These are phyloP conservation scores for Boletus reticulatus DNA, from an alignment of 768 basidiomycete species.

Conservation along the genomic window DNA sequence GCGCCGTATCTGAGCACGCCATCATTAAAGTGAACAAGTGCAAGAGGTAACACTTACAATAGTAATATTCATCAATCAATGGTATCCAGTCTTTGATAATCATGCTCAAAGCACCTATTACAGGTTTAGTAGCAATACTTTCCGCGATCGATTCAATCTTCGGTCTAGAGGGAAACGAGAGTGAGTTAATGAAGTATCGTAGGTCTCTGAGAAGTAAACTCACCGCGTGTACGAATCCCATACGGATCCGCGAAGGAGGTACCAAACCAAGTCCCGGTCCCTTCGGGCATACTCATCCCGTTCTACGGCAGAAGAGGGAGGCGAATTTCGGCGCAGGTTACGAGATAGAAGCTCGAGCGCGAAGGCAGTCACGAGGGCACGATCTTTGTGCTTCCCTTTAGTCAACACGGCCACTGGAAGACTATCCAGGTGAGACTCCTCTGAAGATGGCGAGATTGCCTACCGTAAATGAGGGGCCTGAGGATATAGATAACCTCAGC, in stretches of 20 bases:
- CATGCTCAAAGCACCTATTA: conserved; percentile 67
- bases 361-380: conserved; percentile 63
- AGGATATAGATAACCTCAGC: conserved; percentile 70
- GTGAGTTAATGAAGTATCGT: not conserved
- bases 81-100: conserved; percentile 85
- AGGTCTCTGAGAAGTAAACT: conserved; percentile 15
- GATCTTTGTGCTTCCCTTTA: conserved; percentile 35
- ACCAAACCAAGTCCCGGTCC: conserved; percentile 82
- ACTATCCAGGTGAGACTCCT: not conserved
- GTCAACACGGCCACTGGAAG: conserved; percentile 24
- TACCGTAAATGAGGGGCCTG: conserved; percentile 78
- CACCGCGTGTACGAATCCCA: conserved; percentile 81
- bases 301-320: conserved; percentile 62
- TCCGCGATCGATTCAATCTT: conserved; percentile 67
- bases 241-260: conserved; percentile 80
- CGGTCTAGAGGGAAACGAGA: conserved; percentile 47
- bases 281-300: conserved; percentile 77
- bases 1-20: conserved; percentile 39
- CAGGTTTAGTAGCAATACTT: conserved; percentile 51
- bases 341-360: conserved; percentile 73
- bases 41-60: conserved; percentile 55
- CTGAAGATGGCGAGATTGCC: conserved; percentile 19
- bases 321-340: conserved; percentile 65
- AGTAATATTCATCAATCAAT: conserved; percentile 86
- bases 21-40: not conserved